Evolutionary conservation across 1,284 basidiomycete genomes (phyloP), one percentile per base, ranked within the genome.

Genomic region (Pseudozyma sp.): DNA sequence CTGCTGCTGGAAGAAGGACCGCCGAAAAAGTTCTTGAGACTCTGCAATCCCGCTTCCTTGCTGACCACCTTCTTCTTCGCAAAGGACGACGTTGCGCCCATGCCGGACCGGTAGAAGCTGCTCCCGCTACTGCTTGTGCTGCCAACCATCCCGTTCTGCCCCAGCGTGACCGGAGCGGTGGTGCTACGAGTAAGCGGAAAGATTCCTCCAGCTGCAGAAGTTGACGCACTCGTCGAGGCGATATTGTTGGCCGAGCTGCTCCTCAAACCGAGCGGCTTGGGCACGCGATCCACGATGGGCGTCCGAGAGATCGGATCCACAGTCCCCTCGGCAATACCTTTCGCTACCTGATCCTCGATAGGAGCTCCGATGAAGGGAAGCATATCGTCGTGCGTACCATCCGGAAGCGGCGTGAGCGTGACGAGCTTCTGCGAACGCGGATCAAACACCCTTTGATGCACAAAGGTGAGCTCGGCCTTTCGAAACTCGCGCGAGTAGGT

Each of bases 391-490:
- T 52, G 44, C 16, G 63, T 69, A 11, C 74, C 80, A 1, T 71
- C 68, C 6, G 81, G 78, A n/a, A 80, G 56, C 33, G 80, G 79
- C 7, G 71, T 74, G 16, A 84, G 61, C 8, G 78, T 81, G 7
- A 73, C 63, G 37, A 83, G 30, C 45, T 70, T 64, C 8, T 54
- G 16, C 11, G 47, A 47, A 7, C 63, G 61, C 6, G 96, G 94
- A 84, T 94, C 92, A 83, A 92, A 99, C 45, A 99, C 94, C 50
- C 94, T 88, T 84, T 99, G 97, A 85, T 98, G 91, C 49, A 94
- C 86, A 84, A 99, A 99, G 33, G 94, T 96, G 68, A 92, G 91
- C 85, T 99, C 95, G 8, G 97, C 95, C 19, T 84, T 86, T 6
- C 83, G 77, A 67, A 89, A 89, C n/a, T 89, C 88, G 54, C 89